A percentile compares a stretch with the other conserved stretches of the same genome.
Evolutionary conservation across 306 rosid species (phyloP).

Genomic region (Vicia sativa): DNA sequence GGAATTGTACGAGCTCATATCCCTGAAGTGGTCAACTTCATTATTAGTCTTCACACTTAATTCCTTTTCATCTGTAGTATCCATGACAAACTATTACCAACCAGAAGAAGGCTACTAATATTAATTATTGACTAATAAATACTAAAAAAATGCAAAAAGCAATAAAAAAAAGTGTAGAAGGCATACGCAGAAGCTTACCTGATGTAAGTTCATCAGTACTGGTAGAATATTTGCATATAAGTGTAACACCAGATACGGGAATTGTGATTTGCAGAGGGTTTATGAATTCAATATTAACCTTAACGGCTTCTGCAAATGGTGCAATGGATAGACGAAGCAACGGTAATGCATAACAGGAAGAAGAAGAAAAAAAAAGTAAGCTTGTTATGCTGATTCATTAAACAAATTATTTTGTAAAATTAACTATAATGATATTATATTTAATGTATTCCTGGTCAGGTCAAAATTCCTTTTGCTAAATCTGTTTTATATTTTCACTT

Average conservation of each 20-base stretch:
- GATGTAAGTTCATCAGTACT: slow-evolving; percentile 54
- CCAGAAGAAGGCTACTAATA: slow-evolving; percentile 18
- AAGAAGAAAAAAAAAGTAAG: not conserved
- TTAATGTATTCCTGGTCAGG: not conserved
- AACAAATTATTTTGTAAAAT: slow-evolving; percentile 1
- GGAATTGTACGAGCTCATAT: slow-evolving; percentile 48
- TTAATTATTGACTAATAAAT: slow-evolving; percentile 23
- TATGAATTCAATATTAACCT: slow-evolving; percentile 75
- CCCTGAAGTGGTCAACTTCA: slow-evolving; percentile 52
- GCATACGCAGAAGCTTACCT: slow-evolving; percentile 49
- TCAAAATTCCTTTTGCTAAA: slow-evolving; percentile 25
- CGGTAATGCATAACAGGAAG: slow-evolving; percentile 13
- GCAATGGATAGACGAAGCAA: slow-evolving; percentile 31
- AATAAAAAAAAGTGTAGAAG: slow-evolving; percentile 27
- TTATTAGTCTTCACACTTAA: slow-evolving; percentile 43
- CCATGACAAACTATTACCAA: slow-evolving; percentile 40
- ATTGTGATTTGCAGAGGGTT: slow-evolving; percentile 90
- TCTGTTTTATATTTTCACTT: slow-evolving; percentile 16
- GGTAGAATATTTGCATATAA: slow-evolving; percentile 69
- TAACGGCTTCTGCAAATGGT: slow-evolving; percentile 79
- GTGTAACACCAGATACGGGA: slow-evolving; percentile 71
- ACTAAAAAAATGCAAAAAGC: slow-evolving; percentile 15
- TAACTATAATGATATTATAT: slow-evolving; percentile 2
- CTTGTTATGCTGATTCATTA: slow-evolving; percentile 1
- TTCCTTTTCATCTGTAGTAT: slow-evolving; percentile 61